Conservation (phyloP, 306 rosid genomes). For the Arachis stenosperma region DNA sequence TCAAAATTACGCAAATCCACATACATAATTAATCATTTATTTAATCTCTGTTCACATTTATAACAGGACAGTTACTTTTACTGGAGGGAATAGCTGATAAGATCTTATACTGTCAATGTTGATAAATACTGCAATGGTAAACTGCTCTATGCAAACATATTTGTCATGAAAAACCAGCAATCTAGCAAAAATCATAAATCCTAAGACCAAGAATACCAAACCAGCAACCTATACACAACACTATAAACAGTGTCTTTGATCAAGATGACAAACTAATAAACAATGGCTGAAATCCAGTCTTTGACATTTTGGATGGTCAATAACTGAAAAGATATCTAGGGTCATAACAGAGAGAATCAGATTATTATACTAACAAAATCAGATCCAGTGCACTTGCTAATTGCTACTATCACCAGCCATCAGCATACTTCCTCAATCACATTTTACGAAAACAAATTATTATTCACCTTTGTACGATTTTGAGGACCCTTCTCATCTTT, state of each 20-base stretch:
- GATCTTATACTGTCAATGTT: constrained; percentile 3
- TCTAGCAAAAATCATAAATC: neutral
- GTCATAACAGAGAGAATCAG: neutral
- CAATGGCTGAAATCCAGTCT: neutral
- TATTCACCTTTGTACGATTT: constrained; percentile 87
- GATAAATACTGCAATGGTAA: neutral
- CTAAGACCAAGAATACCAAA: neutral
- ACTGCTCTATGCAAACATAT: neutral
- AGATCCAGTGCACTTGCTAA: constrained; percentile 1
- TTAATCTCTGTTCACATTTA: no score
- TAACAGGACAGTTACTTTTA: no score
- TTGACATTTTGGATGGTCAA: neutral
- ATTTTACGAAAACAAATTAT: constrained; percentile 10
- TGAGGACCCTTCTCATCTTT: constrained; percentile 99
- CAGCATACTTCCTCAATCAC: constrained; percentile 24
- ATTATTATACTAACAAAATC: constrained; percentile 1
- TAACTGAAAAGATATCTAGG: neutral
- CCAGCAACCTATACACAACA: neutral
- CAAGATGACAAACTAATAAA: neutral
- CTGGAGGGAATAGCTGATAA: neutral
- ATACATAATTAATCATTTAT: no score
- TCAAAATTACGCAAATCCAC: no score
- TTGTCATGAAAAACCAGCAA: neutral
- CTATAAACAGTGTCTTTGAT: neutral
- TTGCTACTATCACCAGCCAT: neutral